Conservation (phyloP, 495 filamentous ascomycete species). For the Neurospora sp. region DNA sequence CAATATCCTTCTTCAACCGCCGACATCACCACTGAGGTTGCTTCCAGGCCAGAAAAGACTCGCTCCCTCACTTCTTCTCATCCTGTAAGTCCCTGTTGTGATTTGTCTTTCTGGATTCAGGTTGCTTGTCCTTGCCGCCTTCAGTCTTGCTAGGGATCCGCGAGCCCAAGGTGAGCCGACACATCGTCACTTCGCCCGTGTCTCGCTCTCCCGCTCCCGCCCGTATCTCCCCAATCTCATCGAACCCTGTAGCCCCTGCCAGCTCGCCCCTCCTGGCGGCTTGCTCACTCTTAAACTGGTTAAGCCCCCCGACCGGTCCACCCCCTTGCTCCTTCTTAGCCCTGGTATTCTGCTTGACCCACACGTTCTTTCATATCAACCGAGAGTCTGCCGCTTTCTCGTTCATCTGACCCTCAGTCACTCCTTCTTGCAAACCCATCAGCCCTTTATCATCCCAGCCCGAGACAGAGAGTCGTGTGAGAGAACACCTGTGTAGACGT, state of each 20-base stretch:
- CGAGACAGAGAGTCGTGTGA: background rate
- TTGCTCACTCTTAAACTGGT: constrained; percentile 24
- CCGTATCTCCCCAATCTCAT: background rate
- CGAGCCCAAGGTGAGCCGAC: constrained; percentile 6
- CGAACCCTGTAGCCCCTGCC: background rate
- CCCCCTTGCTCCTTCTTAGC: constrained; percentile 13
- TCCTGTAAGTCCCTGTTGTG: constrained; percentile 2
- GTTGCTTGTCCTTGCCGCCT: background rate
- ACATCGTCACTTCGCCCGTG: constrained; percentile 8
- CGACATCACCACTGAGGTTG: background rate
- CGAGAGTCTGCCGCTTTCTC: constrained; percentile 6
- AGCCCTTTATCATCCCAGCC: background rate
- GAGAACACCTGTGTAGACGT: background rate
- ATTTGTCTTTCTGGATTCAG: constrained; percentile 3
- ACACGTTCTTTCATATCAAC: constrained; percentile 23
- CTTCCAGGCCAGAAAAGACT: background rate
- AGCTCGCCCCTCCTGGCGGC: constrained; percentile 1
- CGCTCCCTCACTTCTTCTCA: constrained; percentile 6
- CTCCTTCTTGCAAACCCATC: constrained; percentile 24
- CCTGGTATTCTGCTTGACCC: constrained; percentile 13
- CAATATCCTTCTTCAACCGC: background rate
- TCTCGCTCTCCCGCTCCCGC: constrained; percentile 12
- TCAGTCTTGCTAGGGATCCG: constrained; percentile 2
- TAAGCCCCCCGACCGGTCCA: constrained; percentile 14
- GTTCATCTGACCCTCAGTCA: constrained; percentile 31